phyloP scores from a whole-genome alignment of 1,139 yeast species.

The Geotrichum candidum region DNA sequence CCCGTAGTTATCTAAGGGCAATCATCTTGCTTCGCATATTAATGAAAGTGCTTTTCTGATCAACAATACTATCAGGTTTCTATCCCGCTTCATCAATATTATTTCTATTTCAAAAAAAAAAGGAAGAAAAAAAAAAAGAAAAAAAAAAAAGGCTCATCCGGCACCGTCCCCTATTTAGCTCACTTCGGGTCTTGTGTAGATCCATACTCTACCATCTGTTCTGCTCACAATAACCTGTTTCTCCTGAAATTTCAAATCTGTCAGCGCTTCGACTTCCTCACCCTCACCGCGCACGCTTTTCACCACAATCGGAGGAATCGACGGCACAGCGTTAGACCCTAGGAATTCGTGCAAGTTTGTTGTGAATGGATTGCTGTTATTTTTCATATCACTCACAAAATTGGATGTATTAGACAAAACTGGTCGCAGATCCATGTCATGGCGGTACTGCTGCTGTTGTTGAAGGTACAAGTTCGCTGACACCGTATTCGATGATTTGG shows the following conservation, averaged over 20 bases:
- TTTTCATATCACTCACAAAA: background rate
- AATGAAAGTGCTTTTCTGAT: too few species aligned
- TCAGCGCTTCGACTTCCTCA: conserved; percentile 6
- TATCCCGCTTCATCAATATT: background rate
- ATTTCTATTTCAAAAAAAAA: background rate
- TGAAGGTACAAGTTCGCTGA: conserved; percentile 3
- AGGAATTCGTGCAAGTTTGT: conserved; percentile 14
- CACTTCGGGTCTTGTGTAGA: conserved; percentile 4
- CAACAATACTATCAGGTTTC: background rate
- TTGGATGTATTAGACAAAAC: conserved; percentile 5
- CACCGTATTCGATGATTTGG: background rate
- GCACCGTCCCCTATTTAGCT: background rate
- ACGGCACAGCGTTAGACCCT: conserved; percentile 11
- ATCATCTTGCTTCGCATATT: too few species aligned
- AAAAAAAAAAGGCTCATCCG: background rate
- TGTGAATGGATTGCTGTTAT: background rate
- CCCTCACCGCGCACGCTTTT: conserved; percentile 8
- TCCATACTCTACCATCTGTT: conserved; percentile 16
- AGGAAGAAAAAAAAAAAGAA: background rate
- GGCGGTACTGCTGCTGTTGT: conserved; percentile 9
- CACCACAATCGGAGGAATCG: conserved; percentile 14
- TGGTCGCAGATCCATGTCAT: background rate
- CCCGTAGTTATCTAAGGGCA: too few species aligned
- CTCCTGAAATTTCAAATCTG: conserved; percentile 10
- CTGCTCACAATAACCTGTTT: conserved; percentile 9